Conservation (phyloP, 192 early-diverging fungal species). For the Coemansia javaensis region DNA sequence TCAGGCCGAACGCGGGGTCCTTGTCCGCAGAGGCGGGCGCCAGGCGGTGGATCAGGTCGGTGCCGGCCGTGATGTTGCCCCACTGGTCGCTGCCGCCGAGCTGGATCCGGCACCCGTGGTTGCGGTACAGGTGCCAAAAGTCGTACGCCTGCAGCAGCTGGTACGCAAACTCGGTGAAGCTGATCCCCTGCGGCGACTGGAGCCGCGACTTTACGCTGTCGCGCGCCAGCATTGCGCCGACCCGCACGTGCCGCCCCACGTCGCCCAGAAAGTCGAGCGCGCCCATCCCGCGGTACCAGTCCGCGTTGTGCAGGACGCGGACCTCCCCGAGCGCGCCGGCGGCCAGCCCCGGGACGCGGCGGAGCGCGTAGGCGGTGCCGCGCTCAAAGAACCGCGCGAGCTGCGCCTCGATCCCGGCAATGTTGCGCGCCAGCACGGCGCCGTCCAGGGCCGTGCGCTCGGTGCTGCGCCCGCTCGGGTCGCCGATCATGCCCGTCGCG, state of each 20-base stretch:
- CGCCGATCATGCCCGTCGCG: slow-evolving; percentile 89
- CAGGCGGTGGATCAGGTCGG: slow-evolving; percentile 81
- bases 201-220: slow-evolving; percentile 86
- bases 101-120: slow-evolving; percentile 51
- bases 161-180: slow-evolving; percentile 95
- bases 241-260: slow-evolving; percentile 74
- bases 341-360: slow-evolving; percentile 21
- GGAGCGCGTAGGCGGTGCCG: slow-evolving; percentile 42
- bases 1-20: slow-evolving; percentile 69
- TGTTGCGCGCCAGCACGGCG: slow-evolving; percentile 58
- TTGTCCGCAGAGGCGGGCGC: slow-evolving; percentile 16
- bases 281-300: slow-evolving; percentile 72
- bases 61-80: slow-evolving; percentile 94
- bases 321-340: slow-evolving; percentile 46
- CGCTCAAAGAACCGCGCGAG: slow-evolving; percentile 65
- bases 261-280: slow-evolving; percentile 71
- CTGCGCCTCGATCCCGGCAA: slow-evolving; percentile 64
- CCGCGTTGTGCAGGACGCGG: slow-evolving; percentile 71
- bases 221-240: slow-evolving; percentile 78
- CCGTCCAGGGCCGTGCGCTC: slow-evolving; percentile 69
- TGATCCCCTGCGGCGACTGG: slow-evolving; percentile 77
- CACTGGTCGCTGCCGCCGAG: slow-evolving; percentile 96
- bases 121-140: slow-evolving; percentile 75
- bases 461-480: slow-evolving; percentile 80
- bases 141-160: slow-evolving; percentile 94